Conservation (phyloP, 768 basidiomycete species). For the Termitomyces sp. region DNA sequence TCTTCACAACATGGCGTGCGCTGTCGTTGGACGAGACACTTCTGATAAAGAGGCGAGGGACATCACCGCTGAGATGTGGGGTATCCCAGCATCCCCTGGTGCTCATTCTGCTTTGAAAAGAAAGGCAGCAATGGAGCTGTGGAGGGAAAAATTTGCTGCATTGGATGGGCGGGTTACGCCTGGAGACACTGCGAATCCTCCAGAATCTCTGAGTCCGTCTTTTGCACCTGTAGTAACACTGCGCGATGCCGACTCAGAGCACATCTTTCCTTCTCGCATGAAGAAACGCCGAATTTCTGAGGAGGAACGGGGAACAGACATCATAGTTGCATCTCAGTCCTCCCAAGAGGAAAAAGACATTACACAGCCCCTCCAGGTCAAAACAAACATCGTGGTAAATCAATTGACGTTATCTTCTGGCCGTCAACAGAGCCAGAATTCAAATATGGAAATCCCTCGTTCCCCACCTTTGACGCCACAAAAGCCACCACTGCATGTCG, state of each 20-base stretch:
- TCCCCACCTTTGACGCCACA: slow-evolving; percentile 2
- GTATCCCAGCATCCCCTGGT: slow-evolving; percentile 31
- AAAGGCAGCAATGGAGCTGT: slow-evolving; percentile 30
- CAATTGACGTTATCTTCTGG: not conserved
- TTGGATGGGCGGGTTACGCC: slow-evolving; percentile 14
- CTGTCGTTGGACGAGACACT: slow-evolving; percentile 47
- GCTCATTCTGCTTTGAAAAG: slow-evolving; percentile 32
- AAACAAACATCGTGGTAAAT: not conserved
- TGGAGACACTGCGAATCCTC: not conserved
- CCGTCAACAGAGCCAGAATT: not conserved
- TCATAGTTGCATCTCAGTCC: not conserved
- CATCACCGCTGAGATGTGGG: slow-evolving; percentile 28
- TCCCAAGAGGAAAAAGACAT: not conserved
- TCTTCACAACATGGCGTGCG: slow-evolving; percentile 50
- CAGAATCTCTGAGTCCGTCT: not conserved
- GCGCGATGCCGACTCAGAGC: not conserved
- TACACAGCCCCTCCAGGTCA: slow-evolving; percentile 1
- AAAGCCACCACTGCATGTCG: not conserved
- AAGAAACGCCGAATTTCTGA: not conserved
- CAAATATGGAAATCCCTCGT: not conserved
- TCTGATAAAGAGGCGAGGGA: slow-evolving; percentile 47
- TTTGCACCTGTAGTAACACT: not conserved
- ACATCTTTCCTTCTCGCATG: not conserved
- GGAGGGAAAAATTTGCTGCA: slow-evolving; percentile 34
- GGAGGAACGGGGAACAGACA: not conserved